A percentile compares a stretch with the other conserved stretches of the same genome.
phyloP scores from a whole-genome alignment of 306 rosid species.

The Pterocarpus santalinus region DNA sequence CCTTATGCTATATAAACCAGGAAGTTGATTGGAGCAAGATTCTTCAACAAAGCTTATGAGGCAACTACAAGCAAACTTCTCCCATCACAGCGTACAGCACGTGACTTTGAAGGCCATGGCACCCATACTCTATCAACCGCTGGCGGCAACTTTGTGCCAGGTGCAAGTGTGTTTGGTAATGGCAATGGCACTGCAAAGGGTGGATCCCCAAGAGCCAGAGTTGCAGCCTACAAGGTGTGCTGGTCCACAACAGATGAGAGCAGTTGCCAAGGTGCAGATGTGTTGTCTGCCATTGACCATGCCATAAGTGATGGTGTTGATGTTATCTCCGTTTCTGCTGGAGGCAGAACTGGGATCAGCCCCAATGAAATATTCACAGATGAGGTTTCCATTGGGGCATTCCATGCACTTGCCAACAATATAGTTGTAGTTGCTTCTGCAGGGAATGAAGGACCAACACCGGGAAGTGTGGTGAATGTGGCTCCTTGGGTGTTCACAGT shows the following conservation, averaged over 20 bases:
- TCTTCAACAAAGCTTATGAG: conserved; percentile 57
- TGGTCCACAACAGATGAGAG: conserved; percentile 52
- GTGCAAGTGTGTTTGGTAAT: conserved; percentile 53
- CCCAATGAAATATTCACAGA: conserved; percentile 43
- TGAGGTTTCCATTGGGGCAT: conserved; percentile 58
- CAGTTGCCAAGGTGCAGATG: conserved; percentile 67
- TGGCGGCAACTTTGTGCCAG: conserved; percentile 67
- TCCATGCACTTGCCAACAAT: conserved; percentile 58
- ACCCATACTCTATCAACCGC: conserved; percentile 83
- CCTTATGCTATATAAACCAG: conserved; percentile 25
- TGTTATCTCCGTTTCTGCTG: conserved; percentile 60
- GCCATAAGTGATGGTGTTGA: conserved; percentile 76
- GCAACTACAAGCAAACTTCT: not conserved
- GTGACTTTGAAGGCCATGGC: conserved; percentile 79
- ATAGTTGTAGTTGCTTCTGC: conserved; percentile 60
- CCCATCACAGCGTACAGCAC: conserved; percentile 21
- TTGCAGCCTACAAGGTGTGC: conserved; percentile 82
- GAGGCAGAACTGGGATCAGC: conserved; percentile 32
- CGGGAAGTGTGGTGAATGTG: conserved; percentile 41
- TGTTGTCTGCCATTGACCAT: conserved; percentile 64
- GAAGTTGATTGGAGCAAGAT: conserved; percentile 84
- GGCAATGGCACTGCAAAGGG: conserved; percentile 90
- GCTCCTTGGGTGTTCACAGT: conserved; percentile 70
- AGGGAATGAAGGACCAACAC: conserved; percentile 62
- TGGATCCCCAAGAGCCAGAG: conserved; percentile 79